A percentile compares a stretch with the other conserved stretches of the same genome.
phyloP scores from a whole-genome alignment of 495 filamentous ascomycete species.

The Talaromyces nanjingensis region DNA sequence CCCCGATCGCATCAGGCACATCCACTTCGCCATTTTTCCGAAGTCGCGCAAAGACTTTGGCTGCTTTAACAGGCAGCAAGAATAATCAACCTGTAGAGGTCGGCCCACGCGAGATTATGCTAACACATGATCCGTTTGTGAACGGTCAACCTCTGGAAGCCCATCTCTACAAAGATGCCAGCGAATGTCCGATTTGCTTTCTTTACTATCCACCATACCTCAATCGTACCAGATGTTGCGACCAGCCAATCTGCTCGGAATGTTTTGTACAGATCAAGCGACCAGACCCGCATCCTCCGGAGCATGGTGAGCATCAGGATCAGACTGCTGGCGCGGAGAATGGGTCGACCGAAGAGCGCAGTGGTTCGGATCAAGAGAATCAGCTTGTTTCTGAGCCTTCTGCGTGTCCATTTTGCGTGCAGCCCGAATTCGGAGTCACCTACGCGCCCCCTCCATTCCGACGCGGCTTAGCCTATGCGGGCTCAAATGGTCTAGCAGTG shows the following conservation, averaged over 20 bases:
- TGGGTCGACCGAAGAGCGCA: slow-evolving; percentile 24
- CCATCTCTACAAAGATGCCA: slow-evolving; percentile 82
- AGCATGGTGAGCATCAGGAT: slow-evolving; percentile 57
- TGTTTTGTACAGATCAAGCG: slow-evolving; percentile 99
- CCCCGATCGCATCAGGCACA: slow-evolving; percentile 46
- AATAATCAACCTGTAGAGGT: slow-evolving; percentile 63
- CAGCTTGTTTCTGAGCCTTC: slow-evolving; percentile 83
- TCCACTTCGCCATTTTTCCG: slow-evolving; percentile 59
- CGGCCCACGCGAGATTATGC: slow-evolving; percentile 65
- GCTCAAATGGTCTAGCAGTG: slow-evolving; percentile 32
- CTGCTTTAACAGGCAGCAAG: slow-evolving; percentile 64
- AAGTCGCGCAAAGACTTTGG: slow-evolving; percentile 74
- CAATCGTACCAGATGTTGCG: slow-evolving; percentile 94
- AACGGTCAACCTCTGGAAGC: slow-evolving; percentile 90
- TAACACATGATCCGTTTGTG: slow-evolving; percentile 78
- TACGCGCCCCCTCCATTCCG: slow-evolving; percentile 77
- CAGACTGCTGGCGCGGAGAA: slow-evolving; percentile 37
- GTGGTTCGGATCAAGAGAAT: slow-evolving; percentile 45
- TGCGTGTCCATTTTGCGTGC: slow-evolving; percentile 92
- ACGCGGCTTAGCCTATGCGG: slow-evolving; percentile 67
- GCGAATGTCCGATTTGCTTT: slow-evolving; percentile 95
- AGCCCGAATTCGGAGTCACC: slow-evolving; percentile 89
- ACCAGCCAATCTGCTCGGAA: slow-evolving; percentile 95
- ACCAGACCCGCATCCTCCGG: slow-evolving; percentile 90
- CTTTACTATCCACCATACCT: slow-evolving; percentile 92